Evolutionary conservation across 257 asterid species (phyloP).

Genomic region (Penstemon davidsonii): DNA sequence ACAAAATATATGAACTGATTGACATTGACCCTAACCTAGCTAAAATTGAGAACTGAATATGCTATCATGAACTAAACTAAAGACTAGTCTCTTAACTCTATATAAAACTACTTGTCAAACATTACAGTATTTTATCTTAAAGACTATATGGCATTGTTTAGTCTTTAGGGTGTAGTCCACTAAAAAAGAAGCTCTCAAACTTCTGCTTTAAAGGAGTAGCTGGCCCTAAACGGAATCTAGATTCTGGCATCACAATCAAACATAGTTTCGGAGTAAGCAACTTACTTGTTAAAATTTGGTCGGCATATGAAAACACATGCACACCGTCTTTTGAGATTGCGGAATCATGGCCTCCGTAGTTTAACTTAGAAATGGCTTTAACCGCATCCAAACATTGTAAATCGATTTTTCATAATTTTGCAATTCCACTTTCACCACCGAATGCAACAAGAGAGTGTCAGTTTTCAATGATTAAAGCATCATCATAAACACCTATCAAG

Average conservation of each 20-base stretch:
- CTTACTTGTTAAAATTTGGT: slow-evolving; percentile 18
- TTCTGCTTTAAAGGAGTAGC: background rate
- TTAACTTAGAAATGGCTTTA: background rate
- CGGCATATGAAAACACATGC: background rate
- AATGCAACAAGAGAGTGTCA: slow-evolving; percentile 6
- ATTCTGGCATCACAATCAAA: background rate
- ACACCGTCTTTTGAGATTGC: background rate
- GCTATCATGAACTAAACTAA: background rate
- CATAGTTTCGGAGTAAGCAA: background rate
- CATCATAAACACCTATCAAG: background rate
- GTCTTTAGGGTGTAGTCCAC: background rate
- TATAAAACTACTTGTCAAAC: background rate
- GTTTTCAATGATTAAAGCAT: slow-evolving; percentile 12
- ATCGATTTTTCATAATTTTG: background rate
- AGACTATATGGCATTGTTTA: background rate
- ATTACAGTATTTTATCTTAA: background rate
- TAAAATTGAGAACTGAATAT: background rate
- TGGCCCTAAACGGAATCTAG: slow-evolving; percentile 1
- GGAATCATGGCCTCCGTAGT: background rate
- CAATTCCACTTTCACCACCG: slow-evolving; percentile 7
- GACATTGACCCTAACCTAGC: background rate
- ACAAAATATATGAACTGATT: background rate
- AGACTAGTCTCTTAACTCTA: background rate
- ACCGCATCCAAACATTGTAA: background rate
- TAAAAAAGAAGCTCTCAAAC: too few relatives aligned